Evolutionary conservation across 1,284 basidiomycete species (phyloP).

Genomic region (Cutaneotrichosporon cutaneum): DNA sequence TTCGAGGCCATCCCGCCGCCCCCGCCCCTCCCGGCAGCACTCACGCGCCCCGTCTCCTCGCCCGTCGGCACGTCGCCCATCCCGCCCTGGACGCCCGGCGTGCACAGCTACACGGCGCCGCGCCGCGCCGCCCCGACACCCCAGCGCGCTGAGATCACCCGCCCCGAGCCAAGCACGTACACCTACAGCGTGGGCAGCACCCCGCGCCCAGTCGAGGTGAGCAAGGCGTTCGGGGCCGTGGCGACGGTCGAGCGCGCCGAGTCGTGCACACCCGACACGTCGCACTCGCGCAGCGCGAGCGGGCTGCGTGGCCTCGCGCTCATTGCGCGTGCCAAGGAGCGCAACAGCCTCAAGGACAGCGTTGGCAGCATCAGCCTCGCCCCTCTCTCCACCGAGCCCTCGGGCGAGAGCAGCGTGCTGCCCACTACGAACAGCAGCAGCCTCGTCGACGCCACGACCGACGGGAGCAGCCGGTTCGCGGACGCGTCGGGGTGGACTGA

Average conservation of each 20-base stretch:
- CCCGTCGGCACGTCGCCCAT: neutral
- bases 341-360: slow-evolving; percentile 4
- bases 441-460: neutral
- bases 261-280: neutral
- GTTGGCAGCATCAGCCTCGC: neutral
- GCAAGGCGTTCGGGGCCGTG: neutral
- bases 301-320: neutral
- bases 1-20: neutral
- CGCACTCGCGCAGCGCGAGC: neutral
- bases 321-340: neutral
- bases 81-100: neutral
- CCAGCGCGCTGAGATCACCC: neutral
- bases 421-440: neutral
- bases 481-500: neutral
- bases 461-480: neutral
- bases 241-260: neutral
- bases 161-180: neutral
- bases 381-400: neutral
- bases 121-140: neutral
- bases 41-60: neutral
- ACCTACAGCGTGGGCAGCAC: neutral
- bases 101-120: neutral
- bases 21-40: neutral
- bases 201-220: neutral
- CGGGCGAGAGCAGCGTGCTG: too few species aligned